phyloP scores from a whole-genome alignment of 192 early-diverging fungal species.

The Backusella psychrophila region DNA sequence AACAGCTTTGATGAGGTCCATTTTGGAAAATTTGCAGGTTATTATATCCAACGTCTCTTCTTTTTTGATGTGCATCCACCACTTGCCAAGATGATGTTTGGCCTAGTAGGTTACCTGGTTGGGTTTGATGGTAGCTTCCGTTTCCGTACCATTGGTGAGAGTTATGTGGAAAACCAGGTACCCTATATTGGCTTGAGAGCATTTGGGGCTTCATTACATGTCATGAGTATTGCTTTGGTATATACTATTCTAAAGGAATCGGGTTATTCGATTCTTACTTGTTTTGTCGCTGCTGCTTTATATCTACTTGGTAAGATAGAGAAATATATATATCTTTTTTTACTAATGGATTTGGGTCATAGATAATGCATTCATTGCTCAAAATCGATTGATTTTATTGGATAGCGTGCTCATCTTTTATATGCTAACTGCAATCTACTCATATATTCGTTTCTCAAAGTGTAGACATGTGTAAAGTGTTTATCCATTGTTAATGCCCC shows the following conservation, averaged over 20 bases:
- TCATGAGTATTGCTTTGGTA: conserved; percentile 69
- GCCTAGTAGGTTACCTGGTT: conserved; percentile 73
- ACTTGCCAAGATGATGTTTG: conserved; percentile 90
- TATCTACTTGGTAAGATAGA: conserved; percentile 72
- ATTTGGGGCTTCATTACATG: conserved; percentile 77
- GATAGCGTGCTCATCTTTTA: conserved; percentile 95
- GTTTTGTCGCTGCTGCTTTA: conserved; percentile 72
- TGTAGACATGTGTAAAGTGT: conserved; percentile 25
- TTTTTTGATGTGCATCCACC: conserved; percentile 99
- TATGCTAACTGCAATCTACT: conserved; percentile 78
- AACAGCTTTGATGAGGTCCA: conserved; percentile 96
- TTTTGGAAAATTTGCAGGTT: conserved; percentile 98
- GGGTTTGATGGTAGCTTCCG: conserved; percentile 96
- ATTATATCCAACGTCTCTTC: conserved; percentile 85
- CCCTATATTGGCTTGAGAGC: conserved; percentile 85
- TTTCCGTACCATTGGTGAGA: conserved; percentile 94
- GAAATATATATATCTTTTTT: neutral
- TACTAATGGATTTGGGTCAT: neutral
- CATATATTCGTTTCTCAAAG: conserved; percentile 88
- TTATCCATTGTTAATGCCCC: neutral
- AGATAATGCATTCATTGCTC: conserved; percentile 88
- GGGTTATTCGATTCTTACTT: conserved; percentile 73
- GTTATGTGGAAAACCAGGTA: conserved; percentile 84
- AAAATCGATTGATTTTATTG: conserved; percentile 90
- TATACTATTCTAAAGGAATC: conserved; percentile 89